Evolutionary conservation across 169 alveolate genomes (phyloP), one percentile per base, ranked within the genome.

Genomic region (Toxoplasma gondii): DNA sequence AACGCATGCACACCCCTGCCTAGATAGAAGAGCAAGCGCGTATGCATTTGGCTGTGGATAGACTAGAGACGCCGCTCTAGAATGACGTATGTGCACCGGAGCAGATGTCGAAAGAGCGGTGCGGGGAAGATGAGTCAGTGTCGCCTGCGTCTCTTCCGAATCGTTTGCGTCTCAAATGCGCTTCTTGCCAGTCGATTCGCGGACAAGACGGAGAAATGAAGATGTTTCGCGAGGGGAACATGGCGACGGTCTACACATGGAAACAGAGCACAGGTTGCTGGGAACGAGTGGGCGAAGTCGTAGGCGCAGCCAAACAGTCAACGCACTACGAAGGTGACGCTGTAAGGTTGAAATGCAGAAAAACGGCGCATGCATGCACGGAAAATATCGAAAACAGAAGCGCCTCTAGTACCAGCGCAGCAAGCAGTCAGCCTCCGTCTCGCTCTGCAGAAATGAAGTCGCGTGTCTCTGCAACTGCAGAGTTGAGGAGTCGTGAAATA

Each of bases 241-340:
- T 97, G 90, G 99, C 98, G 0, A 97, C 97, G 88, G 94, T 96
- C 91, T 98, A 97, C 98, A 97, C 96, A 88, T 96, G 92, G 70
- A 39, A 84, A 39, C 81, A 92, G 78, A 1, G 67, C 90, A 43
- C 67, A 38, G 36, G 88, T 19, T 34, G 69, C 67, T 98, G 99
- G 99, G 98, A 97, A 91, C 93, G 95, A 91, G 94, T 98, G 4
- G 99, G 99, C 53, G 99, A 98, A 91, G 98, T 97, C 0, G 95
- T 97, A 74, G 97, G 97, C 36, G 49, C 41, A 29, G 96, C 95
- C 91, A 88, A 94, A 24, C n/a, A 64, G 27, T 0, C 44, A 39
- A 86, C 81, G 43, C 45, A 34, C 92, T 86, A 53, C 80, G 80
- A 53, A 27, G 92, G 90, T n/a, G 90, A 82, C 80, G 92, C 27